These are phyloP conservation scores for Zygosaccharomyces sapae DNA, from an alignment of 1,139 yeast genomes.

Conservation along the genomic window DNA sequence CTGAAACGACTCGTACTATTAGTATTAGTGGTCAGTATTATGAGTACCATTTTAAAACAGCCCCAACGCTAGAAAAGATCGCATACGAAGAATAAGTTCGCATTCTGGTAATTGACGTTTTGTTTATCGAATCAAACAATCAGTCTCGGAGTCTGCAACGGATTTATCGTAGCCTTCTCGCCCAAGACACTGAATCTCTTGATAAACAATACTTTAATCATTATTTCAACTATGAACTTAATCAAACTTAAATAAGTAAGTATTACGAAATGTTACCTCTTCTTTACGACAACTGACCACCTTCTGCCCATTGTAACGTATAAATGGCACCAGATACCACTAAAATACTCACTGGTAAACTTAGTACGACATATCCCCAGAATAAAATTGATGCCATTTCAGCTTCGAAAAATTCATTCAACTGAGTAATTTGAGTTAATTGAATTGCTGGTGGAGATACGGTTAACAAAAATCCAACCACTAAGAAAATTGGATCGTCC, in stretches of 20 bases:
- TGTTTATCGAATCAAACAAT: background rate
- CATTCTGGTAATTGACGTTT: background rate
- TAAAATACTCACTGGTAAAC: constrained; percentile 68
- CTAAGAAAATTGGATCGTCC: constrained; percentile 72
- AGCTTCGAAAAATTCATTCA: constrained; percentile 56
- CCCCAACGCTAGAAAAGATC: too few relatives aligned
- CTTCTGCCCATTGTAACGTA: constrained; percentile 39
- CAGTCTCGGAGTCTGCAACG: too few relatives aligned
- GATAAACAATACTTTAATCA: background rate
- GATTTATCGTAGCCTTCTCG: background rate
- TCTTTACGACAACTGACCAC: background rate
- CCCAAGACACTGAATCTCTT: background rate
- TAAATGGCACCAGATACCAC: constrained; percentile 61
- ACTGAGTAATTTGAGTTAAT: constrained; percentile 68
- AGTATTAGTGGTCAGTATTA: too few relatives aligned
- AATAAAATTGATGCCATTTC: constrained; percentile 74
- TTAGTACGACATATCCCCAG: constrained; percentile 71
- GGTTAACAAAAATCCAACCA: constrained; percentile 67
- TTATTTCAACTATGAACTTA: too few relatives aligned
- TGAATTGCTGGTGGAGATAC: constrained; percentile 79
- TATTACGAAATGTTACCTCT: background rate
- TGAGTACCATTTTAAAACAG: too few relatives aligned
- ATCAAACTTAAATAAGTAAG: too few relatives aligned
- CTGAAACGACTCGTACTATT: too few relatives aligned
- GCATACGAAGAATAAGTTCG: too few relatives aligned